These are phyloP conservation scores for Penicillium decumbens DNA, from an alignment of 2,329 filamentous ascomycete species.

Conservation along the genomic window DNA sequence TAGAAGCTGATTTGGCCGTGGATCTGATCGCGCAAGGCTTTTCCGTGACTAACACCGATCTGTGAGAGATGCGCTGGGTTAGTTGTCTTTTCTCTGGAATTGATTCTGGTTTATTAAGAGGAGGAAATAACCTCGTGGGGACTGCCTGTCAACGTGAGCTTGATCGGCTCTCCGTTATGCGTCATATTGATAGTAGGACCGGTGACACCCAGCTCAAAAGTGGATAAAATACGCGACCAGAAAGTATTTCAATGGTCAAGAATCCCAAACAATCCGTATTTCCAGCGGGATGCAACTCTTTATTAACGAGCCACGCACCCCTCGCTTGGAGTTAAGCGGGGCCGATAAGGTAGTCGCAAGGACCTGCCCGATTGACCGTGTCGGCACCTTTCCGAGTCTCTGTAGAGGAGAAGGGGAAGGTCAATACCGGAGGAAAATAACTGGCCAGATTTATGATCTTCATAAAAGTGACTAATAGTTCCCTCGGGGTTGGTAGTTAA, in stretches of 20 bases:
- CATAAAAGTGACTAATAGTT: not conserved
- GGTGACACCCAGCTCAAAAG: not conserved
- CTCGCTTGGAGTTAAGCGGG: conserved; percentile 20
- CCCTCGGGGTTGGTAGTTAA: not conserved
- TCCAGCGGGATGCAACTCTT: not conserved
- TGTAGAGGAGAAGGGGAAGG: not conserved
- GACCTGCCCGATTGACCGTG: conserved; percentile 11
- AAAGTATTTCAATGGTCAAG: no score
- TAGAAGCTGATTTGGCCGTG: conserved; percentile 47
- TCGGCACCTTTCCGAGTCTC: not conserved
- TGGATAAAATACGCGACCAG: no score
- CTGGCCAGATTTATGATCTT: not conserved
- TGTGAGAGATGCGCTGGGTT: conserved; percentile 16
- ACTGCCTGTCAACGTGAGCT: conserved; percentile 23
- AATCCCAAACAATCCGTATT: no score
- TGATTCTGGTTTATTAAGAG: not conserved
- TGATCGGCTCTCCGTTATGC: conserved; percentile 17
- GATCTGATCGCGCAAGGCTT: conserved; percentile 39
- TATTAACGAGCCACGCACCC: conserved; percentile 5
- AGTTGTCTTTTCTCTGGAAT: not conserved
- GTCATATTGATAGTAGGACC: conserved; percentile 44
- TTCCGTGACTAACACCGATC: conserved; percentile 50
- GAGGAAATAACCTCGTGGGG: conserved; percentile 23
- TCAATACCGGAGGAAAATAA: not conserved
- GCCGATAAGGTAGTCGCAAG: conserved; percentile 12